Base-by-base conservation (phyloP, 1,284 basidiomycete genomes). In the Coniferiporia sulphurascens region DNA sequence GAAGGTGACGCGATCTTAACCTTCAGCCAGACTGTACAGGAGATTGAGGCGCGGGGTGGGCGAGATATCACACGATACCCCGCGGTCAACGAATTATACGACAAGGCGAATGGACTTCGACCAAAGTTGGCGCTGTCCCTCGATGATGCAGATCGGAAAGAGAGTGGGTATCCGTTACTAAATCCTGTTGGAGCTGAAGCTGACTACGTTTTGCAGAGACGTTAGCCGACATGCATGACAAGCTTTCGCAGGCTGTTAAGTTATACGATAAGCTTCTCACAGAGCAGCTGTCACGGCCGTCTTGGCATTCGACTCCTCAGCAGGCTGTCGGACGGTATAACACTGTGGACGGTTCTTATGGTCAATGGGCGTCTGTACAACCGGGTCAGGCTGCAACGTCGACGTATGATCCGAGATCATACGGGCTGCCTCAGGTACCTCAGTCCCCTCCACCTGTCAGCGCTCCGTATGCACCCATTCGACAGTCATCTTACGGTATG, bases 221-320 rank as follows among this genome's bases (percentile, higher is more conserved):
- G 68, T 76, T 98, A 17, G 78, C 85, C 7, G 93, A 95, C 54
- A 97, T 98, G 94, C 91, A 98, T 68, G 89, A 90, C 61, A 95
- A 97, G 71, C 78, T 98, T 2, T 91, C 92, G 0, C 85, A 96
- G 71, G 93, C 93, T 0, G 93, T 98, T 48, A 88, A 89, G 65
- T 75, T 96, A 1, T 98, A 97, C 71, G 94, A 97, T 67, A 82
- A 86, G 56, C 77, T 97, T 13, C 76, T 97, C 49, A 93, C 93
- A 38, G 84, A 93, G 57, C 95, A 97, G 66, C 76, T 95, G 2
- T 78, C 83, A 9, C 84, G 83, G 48, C 86, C 87, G 2, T 74
- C 81, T 36, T 89, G 88, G 86, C 76, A 82, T 58, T 66, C 76
- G 19, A 69, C 72, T 32, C 64, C 71, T 49, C 64, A 69, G 22